Base-by-base conservation (phyloP, 2,329 filamentous ascomycete species). In the Beauveria medogensis region DNA sequence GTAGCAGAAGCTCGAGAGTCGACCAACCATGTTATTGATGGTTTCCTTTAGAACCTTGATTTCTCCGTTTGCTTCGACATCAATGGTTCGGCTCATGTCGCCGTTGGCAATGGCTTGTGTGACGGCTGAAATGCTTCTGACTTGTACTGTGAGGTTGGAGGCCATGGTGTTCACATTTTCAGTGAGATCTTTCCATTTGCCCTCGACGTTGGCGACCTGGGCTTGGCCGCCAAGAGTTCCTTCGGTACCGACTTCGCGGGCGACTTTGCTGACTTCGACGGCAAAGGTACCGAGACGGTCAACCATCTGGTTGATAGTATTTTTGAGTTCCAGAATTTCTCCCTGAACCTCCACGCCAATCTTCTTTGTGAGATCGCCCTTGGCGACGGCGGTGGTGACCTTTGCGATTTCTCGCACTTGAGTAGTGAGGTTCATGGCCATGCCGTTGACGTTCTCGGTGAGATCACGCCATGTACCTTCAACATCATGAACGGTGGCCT, bases 251-350 rank as follows among this genome's bases (percentile, higher is more conserved):
- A 97, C 93, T 76, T 97, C 93, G 72, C 91, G 88, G 54, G 93
- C 93, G 65, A 97, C 87, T 73, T 94, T 92, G 73, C 93, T 97
- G 72, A 97, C 93, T 74, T 97, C 92, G 67, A 94, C 94, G 61
- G 93, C 93, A 72, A 97, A 97, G 51, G 93, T 93, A 67, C 95
- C 91, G 50, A 97, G 82, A 69, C 96, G 92, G 74, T 97, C 93
- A 72, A 97, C 94, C 93, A 97, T 97, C 71, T 90, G 95, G 75
- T 97, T 97, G 78, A 97, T 97, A 8, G 93, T 99, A 69, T 92
- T 91, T 77, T 99, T 99, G 64, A 99, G 80, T 71, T 96, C 91
- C 57, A 95, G 78, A 68, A 99, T 97, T 77, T 99, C 94, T 70
- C 93, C 93, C 73, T 92, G 87, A 58, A 92, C 94, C 68, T 95